Evolutionary conservation across 495 filamentous ascomycete species (phyloP), one percentile per base, ranked within the genome.

Genomic region (Tuber microsphaerosporum): DNA sequence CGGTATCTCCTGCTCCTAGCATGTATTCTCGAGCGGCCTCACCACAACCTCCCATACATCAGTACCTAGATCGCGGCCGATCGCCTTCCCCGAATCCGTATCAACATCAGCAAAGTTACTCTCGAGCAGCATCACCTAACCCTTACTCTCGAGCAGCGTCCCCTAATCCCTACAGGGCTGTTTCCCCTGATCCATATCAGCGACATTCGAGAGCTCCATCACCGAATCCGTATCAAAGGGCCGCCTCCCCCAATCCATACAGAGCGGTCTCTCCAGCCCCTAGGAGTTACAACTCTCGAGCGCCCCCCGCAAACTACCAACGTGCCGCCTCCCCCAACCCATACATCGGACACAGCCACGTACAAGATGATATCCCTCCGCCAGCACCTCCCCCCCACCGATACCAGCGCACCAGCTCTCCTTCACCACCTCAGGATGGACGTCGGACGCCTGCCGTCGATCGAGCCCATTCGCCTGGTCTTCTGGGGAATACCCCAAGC

Each of bases 401-500:
- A 34, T 76, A 83, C 70, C 77, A 79, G 3, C 81, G 85, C 73
- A 82, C 82, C 56, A 72, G 75, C 20, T 86, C 85, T 34, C 85
- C 85, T 45, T 73, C 75, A 31, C 82, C 83, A 56, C 77, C 76
- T 34, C 74, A 87, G 9, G 89, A 89, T 75, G 85, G 88, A 7
- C 84, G 83, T 68, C 82, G 82, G 39, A 83, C 80, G 70, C 79
- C 61, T 39, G 72, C 75, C 14, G 80, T 75, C 37, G 71, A 65
- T n/a, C 75, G 82, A 22, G 89, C 90, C 19, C 89, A 88, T 19
- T 92, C 91, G 5, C 90, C 91, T 22, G 87, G 86, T 61, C 85
- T 83, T 1, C 86, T 87, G 68, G 91, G 91, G 2, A 87, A 93
- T 77, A 99, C 95, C 0, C 95, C 95, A 7, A 97, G 95, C 17